phyloP scores from a whole-genome alignment of 441 rosid genomes.

The Erysimum pusillum region DNA sequence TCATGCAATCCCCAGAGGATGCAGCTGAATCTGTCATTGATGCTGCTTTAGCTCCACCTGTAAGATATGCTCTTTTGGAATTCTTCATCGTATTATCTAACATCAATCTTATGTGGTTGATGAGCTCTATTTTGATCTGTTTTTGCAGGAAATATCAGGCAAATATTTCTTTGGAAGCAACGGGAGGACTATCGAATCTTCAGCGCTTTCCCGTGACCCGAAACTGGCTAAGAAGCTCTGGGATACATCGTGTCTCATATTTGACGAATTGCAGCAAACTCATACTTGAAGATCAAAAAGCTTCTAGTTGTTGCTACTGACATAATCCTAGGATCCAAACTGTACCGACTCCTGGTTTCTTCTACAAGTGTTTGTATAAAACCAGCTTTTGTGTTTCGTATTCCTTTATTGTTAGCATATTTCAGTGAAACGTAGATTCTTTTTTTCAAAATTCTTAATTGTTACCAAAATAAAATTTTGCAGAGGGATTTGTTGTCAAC shows the following conservation, averaged over 20 bases:
- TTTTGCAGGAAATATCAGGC: slow-evolving; percentile 73
- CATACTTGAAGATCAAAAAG: slow-evolving; percentile 29
- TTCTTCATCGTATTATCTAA: slow-evolving; percentile 25
- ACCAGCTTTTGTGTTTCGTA: background rate
- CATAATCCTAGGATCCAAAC: slow-evolving; percentile 4
- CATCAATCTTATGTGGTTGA: slow-evolving; percentile 25
- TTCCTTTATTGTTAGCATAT: background rate
- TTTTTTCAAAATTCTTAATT: background rate
- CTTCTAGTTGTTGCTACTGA: background rate
- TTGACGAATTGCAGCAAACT: slow-evolving; percentile 48
- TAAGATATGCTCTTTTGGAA: slow-evolving; percentile 46
- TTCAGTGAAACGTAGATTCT: slow-evolving; percentile 16
- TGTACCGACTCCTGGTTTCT: slow-evolving; percentile 19
- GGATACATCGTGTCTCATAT: slow-evolving; percentile 63
- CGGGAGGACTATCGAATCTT: slow-evolving; percentile 68
- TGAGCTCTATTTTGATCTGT: slow-evolving; percentile 21
- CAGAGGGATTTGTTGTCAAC: background rate
- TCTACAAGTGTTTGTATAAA: background rate
- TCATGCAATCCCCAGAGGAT: slow-evolving; percentile 68
- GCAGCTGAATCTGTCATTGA: slow-evolving; percentile 77
- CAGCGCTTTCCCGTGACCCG: slow-evolving; percentile 55
- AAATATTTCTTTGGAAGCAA: slow-evolving; percentile 84
- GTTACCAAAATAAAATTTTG: background rate
- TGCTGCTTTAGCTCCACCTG: slow-evolving; percentile 89
- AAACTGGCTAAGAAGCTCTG: slow-evolving; percentile 73